A percentile compares a stretch with the other conserved stretches of the same genome.
phyloP scores from a whole-genome alignment of 441 rosid species.

The Adansonia rubrostipa region DNA sequence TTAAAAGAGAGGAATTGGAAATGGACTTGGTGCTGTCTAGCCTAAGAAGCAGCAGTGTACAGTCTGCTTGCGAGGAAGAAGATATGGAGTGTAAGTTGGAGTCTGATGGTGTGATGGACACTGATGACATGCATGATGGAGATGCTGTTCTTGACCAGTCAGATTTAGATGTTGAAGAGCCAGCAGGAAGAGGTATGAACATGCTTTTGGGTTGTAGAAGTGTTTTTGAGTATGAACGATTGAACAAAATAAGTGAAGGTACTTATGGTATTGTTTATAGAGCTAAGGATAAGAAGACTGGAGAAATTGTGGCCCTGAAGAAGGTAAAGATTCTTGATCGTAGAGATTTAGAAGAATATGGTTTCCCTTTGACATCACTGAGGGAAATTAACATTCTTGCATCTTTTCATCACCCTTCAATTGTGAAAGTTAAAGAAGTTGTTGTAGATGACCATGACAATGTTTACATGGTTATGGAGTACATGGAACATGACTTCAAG shows the following conservation, averaged over 20 bases:
- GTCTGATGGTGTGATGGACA: constrained; percentile 36
- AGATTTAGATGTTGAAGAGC: constrained; percentile 38
- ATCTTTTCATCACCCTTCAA: constrained; percentile 69
- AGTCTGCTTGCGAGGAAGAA: constrained; percentile 31
- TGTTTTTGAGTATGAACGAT: constrained; percentile 69
- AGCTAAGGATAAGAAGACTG: constrained; percentile 77
- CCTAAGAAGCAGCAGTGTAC: constrained; percentile 31
- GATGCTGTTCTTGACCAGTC: neutral
- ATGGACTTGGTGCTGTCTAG: constrained; percentile 26
- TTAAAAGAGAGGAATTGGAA: constrained; percentile 39
- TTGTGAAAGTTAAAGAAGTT: constrained; percentile 81
- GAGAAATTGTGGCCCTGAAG: constrained; percentile 80
- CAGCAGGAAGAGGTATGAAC: constrained; percentile 43
- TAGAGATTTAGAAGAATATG: constrained; percentile 50
- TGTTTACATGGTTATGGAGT: constrained; percentile 93
- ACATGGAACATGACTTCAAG: constrained; percentile 85
- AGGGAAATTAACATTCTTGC: constrained; percentile 84
- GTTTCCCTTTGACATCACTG: constrained; percentile 74
- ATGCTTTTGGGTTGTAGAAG: constrained; percentile 72
- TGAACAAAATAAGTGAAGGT: constrained; percentile 81
- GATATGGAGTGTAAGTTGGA: constrained; percentile 32
- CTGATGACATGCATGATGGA: constrained; percentile 20
- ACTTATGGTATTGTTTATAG: constrained; percentile 85
- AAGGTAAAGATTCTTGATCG: constrained; percentile 74
- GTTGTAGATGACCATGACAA: constrained; percentile 61